These are phyloP conservation scores for Boletus rubescentipes DNA, from an alignment of 768 basidiomycete species.

Conservation along the genomic window DNA sequence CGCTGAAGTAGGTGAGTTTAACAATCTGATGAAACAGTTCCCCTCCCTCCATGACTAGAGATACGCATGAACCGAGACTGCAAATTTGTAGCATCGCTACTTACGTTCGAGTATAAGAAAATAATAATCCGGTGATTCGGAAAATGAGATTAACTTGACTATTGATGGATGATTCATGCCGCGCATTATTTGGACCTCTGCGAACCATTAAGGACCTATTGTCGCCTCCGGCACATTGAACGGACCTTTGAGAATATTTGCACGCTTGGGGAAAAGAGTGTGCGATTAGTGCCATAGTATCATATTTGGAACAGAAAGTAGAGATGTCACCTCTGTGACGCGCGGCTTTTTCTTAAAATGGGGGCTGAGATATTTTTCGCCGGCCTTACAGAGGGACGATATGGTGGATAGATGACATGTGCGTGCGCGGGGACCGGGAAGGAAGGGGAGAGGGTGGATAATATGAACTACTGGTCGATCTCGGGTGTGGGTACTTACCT, in stretches of 20 bases:
- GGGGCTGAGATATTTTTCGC: slow-evolving; percentile 89
- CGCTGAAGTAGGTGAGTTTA: slow-evolving; percentile 98
- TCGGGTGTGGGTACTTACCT: slow-evolving; percentile 59
- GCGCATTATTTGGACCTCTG: slow-evolving; percentile 99
- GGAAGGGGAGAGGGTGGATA: slow-evolving; percentile 17
- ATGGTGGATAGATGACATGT: slow-evolving; percentile 14
- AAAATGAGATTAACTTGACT: slow-evolving; percentile 89
- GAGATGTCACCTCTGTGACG: slow-evolving; percentile 84
- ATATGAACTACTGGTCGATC: slow-evolving; percentile 29
- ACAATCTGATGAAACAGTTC: slow-evolving; percentile 99
- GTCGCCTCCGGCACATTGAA: not conserved
- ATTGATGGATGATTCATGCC: slow-evolving; percentile 90
- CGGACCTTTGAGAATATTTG: slow-evolving; percentile 93
- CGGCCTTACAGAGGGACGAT: slow-evolving; percentile 57
- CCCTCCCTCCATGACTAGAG: slow-evolving; percentile 91
- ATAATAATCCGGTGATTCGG: slow-evolving; percentile 90
- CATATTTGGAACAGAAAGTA: slow-evolving; percentile 20
- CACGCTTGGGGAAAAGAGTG: slow-evolving; percentile 56
- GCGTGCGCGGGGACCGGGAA: slow-evolving; percentile 18
- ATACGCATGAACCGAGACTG: slow-evolving; percentile 10
- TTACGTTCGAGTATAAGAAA: slow-evolving; percentile 89
- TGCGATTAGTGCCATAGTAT: slow-evolving; percentile 18
- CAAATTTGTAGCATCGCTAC: slow-evolving; percentile 29
- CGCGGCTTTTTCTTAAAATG: slow-evolving; percentile 97
- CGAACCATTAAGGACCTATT: slow-evolving; percentile 4